Evolutionary conservation across 2,329 filamentous ascomycete genomes (phyloP).

Genomic region (Neofusicoccum laricinum): DNA sequence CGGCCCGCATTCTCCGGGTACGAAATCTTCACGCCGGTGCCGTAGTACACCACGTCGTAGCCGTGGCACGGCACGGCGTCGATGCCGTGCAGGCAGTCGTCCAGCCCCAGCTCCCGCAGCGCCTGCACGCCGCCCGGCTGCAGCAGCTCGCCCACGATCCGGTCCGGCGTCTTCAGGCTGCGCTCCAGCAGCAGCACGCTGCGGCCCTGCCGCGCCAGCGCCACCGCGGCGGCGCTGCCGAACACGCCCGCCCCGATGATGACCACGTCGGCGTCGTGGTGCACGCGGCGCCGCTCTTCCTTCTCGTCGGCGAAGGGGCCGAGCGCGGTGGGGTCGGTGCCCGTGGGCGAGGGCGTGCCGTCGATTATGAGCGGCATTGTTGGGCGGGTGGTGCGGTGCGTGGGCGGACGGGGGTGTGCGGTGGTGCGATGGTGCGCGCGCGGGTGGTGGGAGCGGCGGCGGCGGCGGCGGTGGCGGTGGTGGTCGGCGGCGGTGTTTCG

Average conservation of each 20-base stretch:
- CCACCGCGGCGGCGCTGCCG: constrained; percentile 80
- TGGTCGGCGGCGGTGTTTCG: not conserved
- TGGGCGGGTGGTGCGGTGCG: not conserved
- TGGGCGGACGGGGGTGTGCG: not conserved
- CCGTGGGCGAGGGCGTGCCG: constrained; percentile 5
- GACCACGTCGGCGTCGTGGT: constrained; percentile 75
- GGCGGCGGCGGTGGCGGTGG: no score
- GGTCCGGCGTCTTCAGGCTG: constrained; percentile 86
- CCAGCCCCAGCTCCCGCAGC: constrained; percentile 74
- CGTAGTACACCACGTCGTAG: constrained; percentile 84
- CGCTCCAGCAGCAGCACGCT: constrained; percentile 87
- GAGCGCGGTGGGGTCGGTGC: not conserved
- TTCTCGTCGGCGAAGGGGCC: constrained; percentile 2
- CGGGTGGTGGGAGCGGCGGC: no score
- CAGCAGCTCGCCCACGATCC: constrained; percentile 92
- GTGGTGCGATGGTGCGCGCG: not conserved
- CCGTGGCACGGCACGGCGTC: constrained; percentile 80
- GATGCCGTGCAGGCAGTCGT: constrained; percentile 79
- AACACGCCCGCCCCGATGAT: constrained; percentile 90
- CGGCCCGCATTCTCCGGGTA: constrained; percentile 63
- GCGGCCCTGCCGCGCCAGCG: constrained; percentile 83
- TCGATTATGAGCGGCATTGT: constrained; percentile 15
- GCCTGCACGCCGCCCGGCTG: constrained; percentile 88
- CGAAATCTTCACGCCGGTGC: constrained; percentile 68
- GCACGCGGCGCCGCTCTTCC: constrained; percentile 43